A percentile compares a stretch with the other conserved stretches of the same genome.
Evolutionary conservation across 2,329 filamentous ascomycete species (phyloP).

Genomic region (Colletotrichum sp.): DNA sequence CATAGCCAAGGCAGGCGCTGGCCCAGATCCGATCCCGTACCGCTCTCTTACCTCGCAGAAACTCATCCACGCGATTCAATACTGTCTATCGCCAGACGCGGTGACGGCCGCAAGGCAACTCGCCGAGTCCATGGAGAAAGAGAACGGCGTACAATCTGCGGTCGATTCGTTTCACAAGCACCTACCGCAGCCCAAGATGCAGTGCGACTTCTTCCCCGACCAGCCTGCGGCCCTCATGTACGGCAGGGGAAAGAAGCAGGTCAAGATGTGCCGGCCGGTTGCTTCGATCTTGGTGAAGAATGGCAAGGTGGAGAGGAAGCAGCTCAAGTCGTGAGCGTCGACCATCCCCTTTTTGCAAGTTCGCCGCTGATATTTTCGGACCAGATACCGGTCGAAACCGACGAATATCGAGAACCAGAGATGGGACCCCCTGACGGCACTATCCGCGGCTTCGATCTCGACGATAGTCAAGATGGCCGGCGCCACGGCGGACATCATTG

Average conservation of each 20-base stretch:
- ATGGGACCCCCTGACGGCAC: slow-evolving; percentile 22
- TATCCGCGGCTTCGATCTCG: slow-evolving; percentile 19
- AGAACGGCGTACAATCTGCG: slow-evolving; percentile 9
- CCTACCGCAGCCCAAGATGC: slow-evolving; percentile 7
- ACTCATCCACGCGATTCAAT: slow-evolving; percentile 4
- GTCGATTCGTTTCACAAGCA: slow-evolving; percentile 16
- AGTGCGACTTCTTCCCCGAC: slow-evolving; percentile 17
- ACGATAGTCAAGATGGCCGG: slow-evolving; percentile 14
- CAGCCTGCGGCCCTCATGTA: slow-evolving; percentile 4
- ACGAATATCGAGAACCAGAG: slow-evolving; percentile 17
- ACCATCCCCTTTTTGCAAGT: background rate
- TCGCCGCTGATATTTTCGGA: background rate
- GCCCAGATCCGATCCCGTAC: slow-evolving; percentile 18
- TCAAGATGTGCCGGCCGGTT: slow-evolving; percentile 16
- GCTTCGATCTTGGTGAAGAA: slow-evolving; percentile 13
- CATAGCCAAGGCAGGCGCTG: slow-evolving; percentile 17
- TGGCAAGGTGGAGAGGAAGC: slow-evolving; percentile 2
- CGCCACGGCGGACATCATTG: slow-evolving; percentile 14
- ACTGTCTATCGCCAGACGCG: slow-evolving; percentile 3
- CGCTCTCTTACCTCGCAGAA: slow-evolving; percentile 15
- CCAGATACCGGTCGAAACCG: slow-evolving; percentile 10
- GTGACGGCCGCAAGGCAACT: slow-evolving; percentile 5
- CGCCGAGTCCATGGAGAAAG: slow-evolving; percentile 9
- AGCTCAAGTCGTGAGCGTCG: slow-evolving; percentile 6
- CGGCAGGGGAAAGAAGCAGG: slow-evolving; percentile 25